These are phyloP conservation scores for Bruguiera gymnorhiza DNA, from an alignment of 345 rosid species.

Conservation along the genomic window DNA sequence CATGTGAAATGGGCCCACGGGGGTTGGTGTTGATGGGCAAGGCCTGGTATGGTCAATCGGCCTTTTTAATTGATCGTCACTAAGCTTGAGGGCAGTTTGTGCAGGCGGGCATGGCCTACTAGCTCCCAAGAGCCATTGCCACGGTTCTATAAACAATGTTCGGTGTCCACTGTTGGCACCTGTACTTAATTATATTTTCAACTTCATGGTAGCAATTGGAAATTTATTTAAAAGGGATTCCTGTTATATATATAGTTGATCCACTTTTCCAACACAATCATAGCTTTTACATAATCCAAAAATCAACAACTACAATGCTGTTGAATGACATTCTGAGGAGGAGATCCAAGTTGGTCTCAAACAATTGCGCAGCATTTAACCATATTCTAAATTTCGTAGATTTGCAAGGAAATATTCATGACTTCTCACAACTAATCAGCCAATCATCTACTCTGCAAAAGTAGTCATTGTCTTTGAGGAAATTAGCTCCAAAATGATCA, in stretches of 20 bases:
- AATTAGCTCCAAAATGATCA: no score
- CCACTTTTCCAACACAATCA: neutral
- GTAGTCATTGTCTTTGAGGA: no score
- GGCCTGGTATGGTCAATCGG: constrained; percentile 1
- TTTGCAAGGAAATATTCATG: no score
- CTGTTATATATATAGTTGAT: neutral
- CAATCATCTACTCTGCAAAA: no score
- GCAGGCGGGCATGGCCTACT: constrained; percentile 9
- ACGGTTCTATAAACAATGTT: no score
- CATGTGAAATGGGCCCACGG: constrained; percentile 39
- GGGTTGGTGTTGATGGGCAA: constrained; percentile 31
- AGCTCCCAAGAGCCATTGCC: neutral
- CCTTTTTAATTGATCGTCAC: neutral
- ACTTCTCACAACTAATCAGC: no score
- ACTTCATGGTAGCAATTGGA: no score
- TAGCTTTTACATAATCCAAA: neutral
- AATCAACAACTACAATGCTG: neutral
- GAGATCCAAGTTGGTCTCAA: no score
- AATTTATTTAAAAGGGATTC: no score
- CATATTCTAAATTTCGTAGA: no score
- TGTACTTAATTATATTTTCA: neutral
- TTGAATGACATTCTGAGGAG: neutral
- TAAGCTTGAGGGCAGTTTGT: neutral
- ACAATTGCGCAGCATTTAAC: no score
- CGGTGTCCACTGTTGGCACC: neutral